Conservation (phyloP, 805 yeast genomes). For the Saccharomycopsis amapae region DNA sequence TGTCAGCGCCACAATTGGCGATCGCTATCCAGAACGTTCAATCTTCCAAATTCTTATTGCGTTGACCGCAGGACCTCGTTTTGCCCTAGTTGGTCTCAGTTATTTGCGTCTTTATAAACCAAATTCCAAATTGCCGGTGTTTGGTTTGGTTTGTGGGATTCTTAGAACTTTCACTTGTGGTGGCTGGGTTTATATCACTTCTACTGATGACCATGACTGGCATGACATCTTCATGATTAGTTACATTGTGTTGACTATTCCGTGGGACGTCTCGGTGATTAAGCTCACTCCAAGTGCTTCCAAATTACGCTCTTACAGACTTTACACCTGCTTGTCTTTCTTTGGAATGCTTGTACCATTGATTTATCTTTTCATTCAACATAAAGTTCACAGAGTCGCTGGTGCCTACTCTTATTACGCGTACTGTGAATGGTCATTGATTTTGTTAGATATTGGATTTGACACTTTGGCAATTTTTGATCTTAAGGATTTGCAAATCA, state of each 20-base stretch:
- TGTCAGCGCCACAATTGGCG: conserved; percentile 96
- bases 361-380: conserved; percentile 84
- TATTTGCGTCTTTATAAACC: conserved; percentile 40
- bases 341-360: conserved; percentile 74
- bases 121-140: conserved; percentile 29
- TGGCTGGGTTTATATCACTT: conserved; percentile 97
- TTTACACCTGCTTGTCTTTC: conserved; percentile 49
- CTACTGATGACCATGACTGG: conserved; percentile 94
- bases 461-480: conserved; percentile 76
- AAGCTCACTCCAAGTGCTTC: conserved; percentile 39
- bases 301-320: conserved; percentile 43
- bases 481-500: conserved; percentile 53
- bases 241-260: conserved; percentile 81
- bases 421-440: conserved; percentile 88
- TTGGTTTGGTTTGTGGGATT: conserved; percentile 56
- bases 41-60: conserved; percentile 89
- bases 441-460: conserved; percentile 74
- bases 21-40: conserved; percentile 91
- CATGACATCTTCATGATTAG: conserved; percentile 94
- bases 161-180: conserved; percentile 94
- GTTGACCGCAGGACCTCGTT: conserved; percentile 88
- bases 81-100: conserved; percentile 49
- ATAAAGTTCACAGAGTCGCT: conserved; percentile 75
- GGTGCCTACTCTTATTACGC: conserved; percentile 98
- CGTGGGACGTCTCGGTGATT: conserved; percentile 74